Percentiles rank a stretch among this genome's conserved stretches.
phyloP scores from a whole-genome alignment of 441 rosid genomes.

The Breynia disticha region DNA sequence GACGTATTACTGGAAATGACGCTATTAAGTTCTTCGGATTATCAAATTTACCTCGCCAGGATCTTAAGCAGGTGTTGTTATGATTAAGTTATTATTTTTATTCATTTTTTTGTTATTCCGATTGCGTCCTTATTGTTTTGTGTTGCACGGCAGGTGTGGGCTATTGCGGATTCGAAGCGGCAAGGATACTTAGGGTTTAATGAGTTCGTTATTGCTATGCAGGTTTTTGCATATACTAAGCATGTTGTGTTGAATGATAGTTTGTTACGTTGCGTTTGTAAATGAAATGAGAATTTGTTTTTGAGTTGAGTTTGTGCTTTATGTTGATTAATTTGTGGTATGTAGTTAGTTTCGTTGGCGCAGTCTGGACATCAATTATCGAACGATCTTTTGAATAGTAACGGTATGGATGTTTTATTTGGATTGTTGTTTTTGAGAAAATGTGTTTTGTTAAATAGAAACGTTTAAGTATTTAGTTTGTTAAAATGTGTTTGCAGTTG shows the following conservation, averaged over 20 bases:
- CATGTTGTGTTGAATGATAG: no score
- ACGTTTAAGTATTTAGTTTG: not conserved
- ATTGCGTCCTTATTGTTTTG: not conserved
- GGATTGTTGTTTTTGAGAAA: not conserved
- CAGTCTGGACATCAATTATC: slow-evolving; percentile 69
- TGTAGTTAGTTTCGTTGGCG: slow-evolving; percentile 67
- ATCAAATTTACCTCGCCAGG: slow-evolving; percentile 66
- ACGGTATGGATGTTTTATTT: slow-evolving; percentile 27
- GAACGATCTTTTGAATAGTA: slow-evolving; percentile 38
- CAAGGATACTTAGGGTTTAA: slow-evolving; percentile 75
- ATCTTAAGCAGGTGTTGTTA: slow-evolving; percentile 64
- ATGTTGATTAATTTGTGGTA: slow-evolving; percentile 8
- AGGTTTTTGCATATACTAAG: slow-evolving; percentile 53
- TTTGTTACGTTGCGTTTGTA: no score
- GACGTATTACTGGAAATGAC: slow-evolving; percentile 78
- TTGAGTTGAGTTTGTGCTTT: not conserved
- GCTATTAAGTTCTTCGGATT: slow-evolving; percentile 76
- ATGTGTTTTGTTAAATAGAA: not conserved
- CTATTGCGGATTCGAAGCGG: slow-evolving; percentile 75
- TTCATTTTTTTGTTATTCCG: slow-evolving; percentile 3
- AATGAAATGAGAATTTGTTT: not conserved
- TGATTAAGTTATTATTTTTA: not conserved
- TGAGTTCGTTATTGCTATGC: slow-evolving; percentile 78
- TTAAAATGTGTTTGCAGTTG: slow-evolving; percentile 35
- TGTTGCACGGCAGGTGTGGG: slow-evolving; percentile 62